Conservation (phyloP, 108 stramenopile species). For the Epipyxis sp. region DNA sequence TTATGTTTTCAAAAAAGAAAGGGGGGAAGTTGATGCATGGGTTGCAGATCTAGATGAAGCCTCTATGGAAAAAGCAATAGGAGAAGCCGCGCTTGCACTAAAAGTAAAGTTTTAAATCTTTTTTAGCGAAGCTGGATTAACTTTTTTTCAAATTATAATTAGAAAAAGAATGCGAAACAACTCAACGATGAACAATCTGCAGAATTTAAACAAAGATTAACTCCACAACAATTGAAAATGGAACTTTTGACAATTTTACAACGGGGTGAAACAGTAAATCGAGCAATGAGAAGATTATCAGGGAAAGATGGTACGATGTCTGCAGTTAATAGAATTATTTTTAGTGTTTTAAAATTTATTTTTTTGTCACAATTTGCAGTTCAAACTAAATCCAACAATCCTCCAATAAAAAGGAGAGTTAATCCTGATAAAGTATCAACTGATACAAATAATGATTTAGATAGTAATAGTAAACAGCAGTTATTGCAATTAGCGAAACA, state of each 20-base stretch:
- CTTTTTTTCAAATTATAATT: too few relatives aligned
- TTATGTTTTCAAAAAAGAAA: constrained; percentile 51
- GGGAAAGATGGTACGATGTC: neutral
- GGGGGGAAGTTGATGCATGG: constrained; percentile 44
- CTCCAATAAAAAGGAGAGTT: too few relatives aligned
- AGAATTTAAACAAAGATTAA: neutral
- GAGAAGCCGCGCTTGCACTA: constrained; percentile 33
- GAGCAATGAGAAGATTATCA: constrained; percentile 30
- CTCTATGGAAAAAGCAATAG: constrained; percentile 47
- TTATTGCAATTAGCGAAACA: constrained; percentile 23
- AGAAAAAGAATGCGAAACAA: neutral
- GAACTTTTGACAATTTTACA: constrained; percentile 31
- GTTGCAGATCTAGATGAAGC: constrained; percentile 47
- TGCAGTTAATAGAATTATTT: too few relatives aligned
- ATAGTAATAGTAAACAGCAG: too few relatives aligned
- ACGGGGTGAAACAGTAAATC: constrained; percentile 44
- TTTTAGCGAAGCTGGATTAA: too few relatives aligned
- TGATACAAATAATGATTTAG: too few relatives aligned
- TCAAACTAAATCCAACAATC: too few relatives aligned
- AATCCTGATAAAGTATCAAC: too few relatives aligned
- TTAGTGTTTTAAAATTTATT: too few relatives aligned
- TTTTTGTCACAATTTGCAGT: too few relatives aligned
- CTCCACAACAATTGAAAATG: constrained; percentile 21
- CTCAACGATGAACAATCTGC: neutral
- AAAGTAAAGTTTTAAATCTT: too few relatives aligned